These are phyloP conservation scores for Amyloporia xantha DNA, from an alignment of 768 basidiomycete species.

Conservation along the genomic window DNA sequence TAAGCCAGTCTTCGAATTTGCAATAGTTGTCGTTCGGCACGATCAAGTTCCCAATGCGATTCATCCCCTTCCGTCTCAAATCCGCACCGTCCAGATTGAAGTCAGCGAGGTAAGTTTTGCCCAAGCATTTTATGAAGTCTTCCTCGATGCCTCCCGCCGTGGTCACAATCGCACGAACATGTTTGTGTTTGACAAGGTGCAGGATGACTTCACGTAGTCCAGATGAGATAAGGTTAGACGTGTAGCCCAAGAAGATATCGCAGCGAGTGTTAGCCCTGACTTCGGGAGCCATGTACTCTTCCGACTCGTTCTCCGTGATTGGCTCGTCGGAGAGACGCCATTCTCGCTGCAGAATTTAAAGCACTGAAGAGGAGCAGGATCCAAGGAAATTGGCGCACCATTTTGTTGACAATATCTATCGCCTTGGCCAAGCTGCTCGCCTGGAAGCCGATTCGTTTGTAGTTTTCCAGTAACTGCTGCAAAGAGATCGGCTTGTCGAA, in stretches of 20 bases:
- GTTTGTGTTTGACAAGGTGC: conserved; percentile 88
- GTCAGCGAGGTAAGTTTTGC: conserved; percentile 91
- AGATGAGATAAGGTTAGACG: conserved; percentile 97
- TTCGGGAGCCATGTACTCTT: conserved; percentile 51
- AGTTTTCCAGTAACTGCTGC: conserved; percentile 64
- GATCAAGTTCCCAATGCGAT: conserved; percentile 93
- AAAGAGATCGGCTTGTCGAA: conserved; percentile 68
- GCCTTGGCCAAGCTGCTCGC: conserved; percentile 89
- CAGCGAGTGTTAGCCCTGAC: conserved; percentile 69
- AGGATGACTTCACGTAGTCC: conserved; percentile 90
- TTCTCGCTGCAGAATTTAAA: conserved; percentile 47
- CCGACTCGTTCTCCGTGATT: conserved; percentile 59
- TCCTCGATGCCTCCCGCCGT: conserved; percentile 99
- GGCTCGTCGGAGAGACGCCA: conserved; percentile 91
- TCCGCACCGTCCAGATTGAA: conserved; percentile 90
- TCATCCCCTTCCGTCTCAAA: conserved; percentile 85
- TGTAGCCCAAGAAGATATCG: conserved; percentile 94
- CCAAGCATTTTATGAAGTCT: conserved; percentile 98
- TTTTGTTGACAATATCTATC: conserved; percentile 85
- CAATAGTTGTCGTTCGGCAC: conserved; percentile 99
- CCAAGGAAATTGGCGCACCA: conserved; percentile 49
- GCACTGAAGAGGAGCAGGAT: neutral
- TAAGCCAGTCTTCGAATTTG: conserved; percentile 99
- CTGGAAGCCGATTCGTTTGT: conserved; percentile 93
- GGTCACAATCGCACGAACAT: conserved; percentile 86